Conservation (phyloP, 2,329 filamentous ascomycete species). For the Beauveria pseudobassiana region DNA sequence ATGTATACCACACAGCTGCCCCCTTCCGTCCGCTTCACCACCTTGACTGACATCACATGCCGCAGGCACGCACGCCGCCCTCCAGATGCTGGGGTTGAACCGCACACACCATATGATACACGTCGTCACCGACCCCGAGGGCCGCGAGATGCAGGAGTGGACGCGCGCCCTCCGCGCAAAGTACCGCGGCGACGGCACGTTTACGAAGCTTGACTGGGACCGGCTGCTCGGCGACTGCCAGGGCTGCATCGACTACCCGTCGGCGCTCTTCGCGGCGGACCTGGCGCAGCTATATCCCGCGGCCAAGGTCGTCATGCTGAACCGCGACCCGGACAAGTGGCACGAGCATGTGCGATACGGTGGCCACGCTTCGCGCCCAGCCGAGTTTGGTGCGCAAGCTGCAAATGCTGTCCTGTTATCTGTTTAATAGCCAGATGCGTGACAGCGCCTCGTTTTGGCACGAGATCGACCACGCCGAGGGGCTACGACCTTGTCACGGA, state of each 20-base stretch:
- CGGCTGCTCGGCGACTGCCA: constrained; percentile 14
- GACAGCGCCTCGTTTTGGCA: constrained; percentile 1
- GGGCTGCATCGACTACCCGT: constrained; percentile 14
- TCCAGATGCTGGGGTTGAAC: constrained; percentile 13
- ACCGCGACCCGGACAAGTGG: constrained; percentile 15
- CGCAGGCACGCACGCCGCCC: constrained; percentile 7
- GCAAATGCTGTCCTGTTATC: constrained; percentile 20
- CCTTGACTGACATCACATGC: background rate
- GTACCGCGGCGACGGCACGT: constrained; percentile 1
- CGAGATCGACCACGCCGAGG: constrained; percentile 4
- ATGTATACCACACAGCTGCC: background rate
- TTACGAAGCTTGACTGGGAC: constrained; percentile 13
- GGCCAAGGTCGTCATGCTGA: constrained; percentile 15
- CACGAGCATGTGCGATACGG: constrained; percentile 17
- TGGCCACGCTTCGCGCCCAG: constrained; percentile 2
- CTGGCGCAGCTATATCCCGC: constrained; percentile 15
- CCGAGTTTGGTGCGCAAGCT: constrained; percentile 12
- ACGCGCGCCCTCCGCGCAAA: constrained; percentile 8
- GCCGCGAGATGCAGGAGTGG: constrained; percentile 5
- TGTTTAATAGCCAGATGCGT: constrained; percentile 10
- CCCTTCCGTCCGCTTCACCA: background rate
- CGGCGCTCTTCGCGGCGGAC: constrained; percentile 14
- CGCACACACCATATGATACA: constrained; percentile 13
- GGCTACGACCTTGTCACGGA: constrained; percentile 25
- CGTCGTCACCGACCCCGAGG: background rate